Percentiles rank a stretch among this genome's conserved stretches.
Evolutionary conservation across 345 rosid genomes (phyloP).

Genomic region (Brassica rapa): DNA sequence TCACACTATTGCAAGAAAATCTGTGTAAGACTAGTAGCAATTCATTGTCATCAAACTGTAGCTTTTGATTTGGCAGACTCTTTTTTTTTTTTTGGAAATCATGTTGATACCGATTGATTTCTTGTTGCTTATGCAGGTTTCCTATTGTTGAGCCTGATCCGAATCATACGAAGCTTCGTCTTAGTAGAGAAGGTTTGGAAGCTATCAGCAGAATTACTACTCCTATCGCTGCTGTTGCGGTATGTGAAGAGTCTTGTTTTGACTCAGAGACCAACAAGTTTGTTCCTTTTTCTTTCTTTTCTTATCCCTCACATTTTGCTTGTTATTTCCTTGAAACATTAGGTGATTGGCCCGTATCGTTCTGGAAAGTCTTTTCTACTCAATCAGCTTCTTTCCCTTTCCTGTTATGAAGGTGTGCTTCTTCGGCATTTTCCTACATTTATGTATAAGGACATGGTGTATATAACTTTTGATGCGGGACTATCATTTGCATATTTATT

Average conservation of each 20-base stretch:
- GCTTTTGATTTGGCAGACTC: not conserved
- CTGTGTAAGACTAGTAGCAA: not conserved
- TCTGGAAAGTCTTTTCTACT: constrained; percentile 98
- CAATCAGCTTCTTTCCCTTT: constrained; percentile 97
- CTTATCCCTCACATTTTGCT: constrained; percentile 21
- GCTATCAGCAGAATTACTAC: constrained; percentile 78
- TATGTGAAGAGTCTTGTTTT: constrained; percentile 48
- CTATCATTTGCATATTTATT: too few relatives aligned
- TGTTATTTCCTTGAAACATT: constrained; percentile 44
- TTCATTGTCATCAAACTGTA: constrained; percentile 5
- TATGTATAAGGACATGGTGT: too few relatives aligned
- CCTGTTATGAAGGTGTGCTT: constrained; percentile 95
- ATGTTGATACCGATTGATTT: not conserved
- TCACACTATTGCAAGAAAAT: constrained; percentile 13
- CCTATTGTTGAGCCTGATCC: constrained; percentile 97
- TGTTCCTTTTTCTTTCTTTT: not conserved
- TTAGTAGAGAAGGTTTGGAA: constrained; percentile 87
- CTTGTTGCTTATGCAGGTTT: constrained; percentile 55
- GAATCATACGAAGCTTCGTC: constrained; percentile 94
- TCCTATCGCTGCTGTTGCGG: constrained; percentile 93
- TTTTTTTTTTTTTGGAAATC: not conserved
- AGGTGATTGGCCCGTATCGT: constrained; percentile 99
- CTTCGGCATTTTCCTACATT: too few relatives aligned
- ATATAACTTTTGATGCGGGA: too few relatives aligned
- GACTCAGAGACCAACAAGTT: constrained; percentile 1